Percentiles rank a stretch among this genome's conserved stretches.
Conservation (phyloP, 371 early-diverging fungal genomes). For the Rhizopus microsporus region DNA sequence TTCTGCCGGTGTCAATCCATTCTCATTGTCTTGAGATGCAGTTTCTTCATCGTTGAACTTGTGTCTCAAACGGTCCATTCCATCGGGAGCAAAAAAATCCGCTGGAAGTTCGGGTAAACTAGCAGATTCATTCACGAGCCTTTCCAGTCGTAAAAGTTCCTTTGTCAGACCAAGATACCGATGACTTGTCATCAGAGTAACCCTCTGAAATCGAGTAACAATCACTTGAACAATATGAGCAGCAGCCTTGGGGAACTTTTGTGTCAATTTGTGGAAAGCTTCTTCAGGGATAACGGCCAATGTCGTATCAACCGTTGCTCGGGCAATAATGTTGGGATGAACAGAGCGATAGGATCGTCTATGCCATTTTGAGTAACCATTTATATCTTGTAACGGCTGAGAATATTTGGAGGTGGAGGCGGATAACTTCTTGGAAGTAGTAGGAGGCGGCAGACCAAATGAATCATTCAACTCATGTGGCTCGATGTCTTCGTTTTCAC, state of each 20-base stretch:
- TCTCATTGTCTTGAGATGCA: slow-evolving; percentile 23
- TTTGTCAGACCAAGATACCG: slow-evolving; percentile 90
- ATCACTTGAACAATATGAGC: slow-evolving; percentile 97
- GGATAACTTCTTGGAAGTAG: slow-evolving; percentile 8
- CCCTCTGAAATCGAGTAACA: slow-evolving; percentile 92
- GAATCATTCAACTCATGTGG: background rate
- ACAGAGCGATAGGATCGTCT: slow-evolving; percentile 41
- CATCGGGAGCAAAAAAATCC: slow-evolving; percentile 65
- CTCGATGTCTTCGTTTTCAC: slow-evolving; percentile 10
- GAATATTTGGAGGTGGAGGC: slow-evolving; percentile 1
- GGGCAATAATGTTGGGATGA: slow-evolving; percentile 78
- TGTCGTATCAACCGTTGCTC: slow-evolving; percentile 88
- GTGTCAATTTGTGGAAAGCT: slow-evolving; percentile 86
- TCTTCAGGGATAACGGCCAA: slow-evolving; percentile 94
- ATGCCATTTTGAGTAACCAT: background rate
- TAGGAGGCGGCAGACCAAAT: slow-evolving; percentile 15
- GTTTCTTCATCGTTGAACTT: slow-evolving; percentile 50
- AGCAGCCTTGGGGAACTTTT: slow-evolving; percentile 91
- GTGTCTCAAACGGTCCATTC: slow-evolving; percentile 69
- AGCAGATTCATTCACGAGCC: slow-evolving; percentile 70
- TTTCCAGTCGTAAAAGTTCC: slow-evolving; percentile 84
- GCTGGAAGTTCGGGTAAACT: slow-evolving; percentile 56
- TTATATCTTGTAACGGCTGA: slow-evolving; percentile 1
- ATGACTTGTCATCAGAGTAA: slow-evolving; percentile 90
- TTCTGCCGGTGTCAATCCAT: slow-evolving; percentile 17